Evolutionary conservation across 768 basidiomycete species (phyloP), one percentile per base, ranked within the genome.

Genomic region (Leccinum subtestaceum): DNA sequence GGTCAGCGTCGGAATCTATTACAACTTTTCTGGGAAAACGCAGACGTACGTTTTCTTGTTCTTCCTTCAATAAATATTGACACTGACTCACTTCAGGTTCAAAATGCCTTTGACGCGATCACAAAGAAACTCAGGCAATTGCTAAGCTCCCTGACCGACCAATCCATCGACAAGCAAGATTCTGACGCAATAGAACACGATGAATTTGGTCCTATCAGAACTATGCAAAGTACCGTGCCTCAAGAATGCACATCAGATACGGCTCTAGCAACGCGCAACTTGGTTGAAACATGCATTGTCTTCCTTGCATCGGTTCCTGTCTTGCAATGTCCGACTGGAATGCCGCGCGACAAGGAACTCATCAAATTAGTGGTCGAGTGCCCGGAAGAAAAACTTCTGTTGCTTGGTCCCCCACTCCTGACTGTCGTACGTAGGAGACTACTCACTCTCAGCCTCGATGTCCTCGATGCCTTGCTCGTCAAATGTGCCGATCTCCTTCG

Each of bases 241-340:
- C 65, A 65, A 38, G 73, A 75, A 15, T 61, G 66, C 1, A 61
- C 71, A 23, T 69, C 70, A 21, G 66, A 61, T 11, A 59, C 76
- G 25, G 50, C 67, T 31, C 64, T 61, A 31, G 66, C 72, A 21
- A 67, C 70, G 19, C 73, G 71, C 10, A 73, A 70, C 53, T 74
- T 84, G 23, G 69, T 80, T 36, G 78, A 82, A 51, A 71, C 81
- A 23, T 91, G 85, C 67, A 68, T 89, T 40, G 67, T 79, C 17
- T 83, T 90, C 63, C 76, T 91, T 29, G 77, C 87, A 2, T 74
- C 81, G 21, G 81, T 83, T n/a, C 87, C 88, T 19, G 75, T 82
- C 49, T 71, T 92, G 34, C 86, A 85, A 59, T 84, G 84, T 12
- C 67, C 78, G 6, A 80, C 81, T 2, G 81, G 77, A 62, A 77